A percentile compares a stretch with the other conserved stretches of the same genome.
These are phyloP conservation scores for Chalciporus sp. DNA, from an alignment of 1,284 basidiomycete species.

Conservation along the genomic window DNA sequence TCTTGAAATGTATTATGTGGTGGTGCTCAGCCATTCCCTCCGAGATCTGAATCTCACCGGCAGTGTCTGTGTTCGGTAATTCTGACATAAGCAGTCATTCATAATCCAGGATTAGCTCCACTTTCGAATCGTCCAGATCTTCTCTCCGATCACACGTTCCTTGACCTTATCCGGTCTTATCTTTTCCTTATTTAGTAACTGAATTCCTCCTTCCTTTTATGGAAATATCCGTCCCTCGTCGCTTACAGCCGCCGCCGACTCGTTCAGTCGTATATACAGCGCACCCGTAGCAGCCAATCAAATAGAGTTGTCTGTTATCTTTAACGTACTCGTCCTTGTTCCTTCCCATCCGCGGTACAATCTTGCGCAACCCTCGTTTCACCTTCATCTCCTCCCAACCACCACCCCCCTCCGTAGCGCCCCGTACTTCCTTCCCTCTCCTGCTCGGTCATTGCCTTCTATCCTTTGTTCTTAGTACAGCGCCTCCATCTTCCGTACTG, in stretches of 20 bases:
- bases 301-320: not conserved
- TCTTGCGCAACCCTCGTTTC: no score
- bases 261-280: no score
- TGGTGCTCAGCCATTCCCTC: constrained; percentile 7
- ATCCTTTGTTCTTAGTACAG: no score
- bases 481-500: not conserved
- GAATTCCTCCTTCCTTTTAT: not conserved
- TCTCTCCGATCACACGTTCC: constrained; percentile 21
- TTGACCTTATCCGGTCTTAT: constrained; percentile 17
- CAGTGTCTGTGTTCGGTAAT: not conserved
- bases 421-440: no score
- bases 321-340: not conserved
- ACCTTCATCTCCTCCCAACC: not conserved
- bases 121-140: constrained; percentile 27
- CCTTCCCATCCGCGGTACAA: not conserved
- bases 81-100: not conserved
- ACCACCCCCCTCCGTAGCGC: not conserved
- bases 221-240: not conserved
- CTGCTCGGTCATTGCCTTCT: no score
- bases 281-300: no score
- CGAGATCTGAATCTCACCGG: constrained; percentile 30
- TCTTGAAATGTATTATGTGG: constrained; percentile 8
- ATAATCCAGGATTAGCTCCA: constrained; percentile 20
- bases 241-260: no score
- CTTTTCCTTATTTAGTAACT: not conserved